Conservation (phyloP, 2,329 filamentous ascomycete genomes). For the Aureobasidium pullulans region DNA sequence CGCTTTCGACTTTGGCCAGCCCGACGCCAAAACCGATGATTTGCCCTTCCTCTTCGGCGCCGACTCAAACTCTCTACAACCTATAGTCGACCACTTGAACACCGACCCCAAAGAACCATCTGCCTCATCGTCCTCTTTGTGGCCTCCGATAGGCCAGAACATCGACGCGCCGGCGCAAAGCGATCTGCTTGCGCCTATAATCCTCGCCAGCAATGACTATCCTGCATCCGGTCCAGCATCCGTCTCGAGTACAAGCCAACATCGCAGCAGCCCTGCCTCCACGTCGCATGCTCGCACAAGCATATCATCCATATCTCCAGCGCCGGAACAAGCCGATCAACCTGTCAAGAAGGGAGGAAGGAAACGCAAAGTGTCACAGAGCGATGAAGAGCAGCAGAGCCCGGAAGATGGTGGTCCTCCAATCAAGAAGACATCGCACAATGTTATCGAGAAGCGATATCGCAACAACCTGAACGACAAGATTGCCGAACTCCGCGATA, state of each 20-base stretch:
- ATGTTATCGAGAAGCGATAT: conserved; percentile 97
- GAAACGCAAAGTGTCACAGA: conserved; percentile 28
- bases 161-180: conserved; percentile 6
- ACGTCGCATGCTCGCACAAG: conserved; percentile 23
- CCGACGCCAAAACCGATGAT: conserved; percentile 8
- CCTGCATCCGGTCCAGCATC: not conserved
- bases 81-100: conserved; percentile 17
- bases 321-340: conserved; percentile 14
- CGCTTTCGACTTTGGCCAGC: conserved; percentile 24
- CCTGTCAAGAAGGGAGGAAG: conserved; percentile 27
- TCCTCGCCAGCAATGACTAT: conserved; percentile 14
- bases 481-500: conserved; percentile 84
- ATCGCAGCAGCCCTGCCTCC: conserved; percentile 23
- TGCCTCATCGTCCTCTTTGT: not conserved
- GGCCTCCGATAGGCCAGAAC: not conserved
- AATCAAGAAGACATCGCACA: conserved; percentile 89
- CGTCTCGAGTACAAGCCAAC: not conserved
- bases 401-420: conserved; percentile 35
- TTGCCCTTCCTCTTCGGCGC: conserved; percentile 16
- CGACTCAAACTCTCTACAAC: conserved; percentile 9
- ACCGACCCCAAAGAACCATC: conserved; percentile 18
- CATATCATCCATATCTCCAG: conserved; percentile 25
- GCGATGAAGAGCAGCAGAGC: conserved; percentile 20
- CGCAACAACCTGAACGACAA: conserved; percentile 96
- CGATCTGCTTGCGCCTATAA: conserved; percentile 4